A percentile compares a stretch with the other conserved stretches of the same genome.
Conservation (phyloP, 2,329 filamentous ascomycete species). For the Penicillium sp. region DNA sequence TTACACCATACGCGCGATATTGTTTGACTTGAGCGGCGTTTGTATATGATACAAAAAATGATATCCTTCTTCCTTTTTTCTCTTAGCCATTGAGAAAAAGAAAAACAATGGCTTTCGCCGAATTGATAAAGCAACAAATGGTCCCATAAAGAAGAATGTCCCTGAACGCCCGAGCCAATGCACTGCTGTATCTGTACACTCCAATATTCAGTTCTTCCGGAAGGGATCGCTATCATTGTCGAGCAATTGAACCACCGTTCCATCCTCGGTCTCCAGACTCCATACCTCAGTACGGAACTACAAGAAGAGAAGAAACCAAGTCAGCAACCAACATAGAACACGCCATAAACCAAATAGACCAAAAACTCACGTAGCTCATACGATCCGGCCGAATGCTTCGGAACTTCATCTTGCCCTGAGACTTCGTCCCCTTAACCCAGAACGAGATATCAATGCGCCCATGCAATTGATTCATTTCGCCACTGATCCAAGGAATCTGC, state of each 20-base stretch:
- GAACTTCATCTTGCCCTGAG: constrained; percentile 73
- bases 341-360: neutral
- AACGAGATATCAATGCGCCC: constrained; percentile 86
- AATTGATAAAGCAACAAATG: constrained; percentile 5
- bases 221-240: constrained; percentile 69
- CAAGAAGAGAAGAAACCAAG: constrained; percentile 2
- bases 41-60: constrained; percentile 42
- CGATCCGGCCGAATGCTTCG: constrained; percentile 67
- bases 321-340: neutral
- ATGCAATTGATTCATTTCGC: constrained; percentile 89
- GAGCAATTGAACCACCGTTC: constrained; percentile 70
- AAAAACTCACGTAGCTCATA: constrained; percentile 54
- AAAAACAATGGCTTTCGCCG: constrained; percentile 1
- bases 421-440: constrained; percentile 75
- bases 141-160: constrained; percentile 11
- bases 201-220: constrained; percentile 42
- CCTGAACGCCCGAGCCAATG: constrained; percentile 25
- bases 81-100: neutral
- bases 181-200: constrained; percentile 27
- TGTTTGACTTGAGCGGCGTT: constrained; percentile 37
- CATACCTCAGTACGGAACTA: constrained; percentile 87
- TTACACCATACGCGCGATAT: constrained; percentile 32
- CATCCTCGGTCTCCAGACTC: constrained; percentile 70
- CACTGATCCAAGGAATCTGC: constrained; percentile 78
- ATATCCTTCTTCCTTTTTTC: constrained; percentile 33